Conservation (phyloP, 371 early-diverging fungal species). For the Zopfochytrium polystomum region DNA sequence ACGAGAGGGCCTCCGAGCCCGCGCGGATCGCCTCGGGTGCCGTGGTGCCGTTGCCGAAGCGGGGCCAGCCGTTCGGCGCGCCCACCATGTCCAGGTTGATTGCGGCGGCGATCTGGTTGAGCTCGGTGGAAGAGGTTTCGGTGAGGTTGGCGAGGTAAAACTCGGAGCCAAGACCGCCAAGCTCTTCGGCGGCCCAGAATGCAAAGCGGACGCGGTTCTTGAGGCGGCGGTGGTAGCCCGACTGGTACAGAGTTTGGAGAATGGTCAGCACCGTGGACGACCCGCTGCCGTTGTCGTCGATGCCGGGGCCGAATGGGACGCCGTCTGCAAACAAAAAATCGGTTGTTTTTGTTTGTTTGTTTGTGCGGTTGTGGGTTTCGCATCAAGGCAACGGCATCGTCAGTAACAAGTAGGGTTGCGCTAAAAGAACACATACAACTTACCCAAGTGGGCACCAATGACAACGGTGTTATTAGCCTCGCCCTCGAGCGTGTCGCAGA, state of each 20-base stretch:
- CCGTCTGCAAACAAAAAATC: no score
- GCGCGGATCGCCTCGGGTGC: background rate
- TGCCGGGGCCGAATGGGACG: no score
- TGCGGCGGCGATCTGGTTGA: constrained; percentile 52
- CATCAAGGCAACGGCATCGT: no score
- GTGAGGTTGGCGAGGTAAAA: constrained; percentile 51
- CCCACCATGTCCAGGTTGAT: constrained; percentile 76
- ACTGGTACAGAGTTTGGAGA: constrained; percentile 34
- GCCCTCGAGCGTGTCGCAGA: no score
- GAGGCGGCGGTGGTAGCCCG: constrained; percentile 11
- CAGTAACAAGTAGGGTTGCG: no score
- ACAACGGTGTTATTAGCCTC: no score
- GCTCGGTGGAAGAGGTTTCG: constrained; percentile 24
- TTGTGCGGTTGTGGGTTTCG: no score
- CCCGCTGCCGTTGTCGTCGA: constrained; percentile 66
- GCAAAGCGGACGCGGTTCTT: constrained; percentile 49
- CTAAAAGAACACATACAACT: no score
- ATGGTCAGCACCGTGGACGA: constrained; percentile 61
- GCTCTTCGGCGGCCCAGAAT: constrained; percentile 77
- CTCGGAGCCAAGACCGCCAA: constrained; percentile 66
- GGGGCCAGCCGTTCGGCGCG: constrained; percentile 65
- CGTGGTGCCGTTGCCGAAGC: background rate
- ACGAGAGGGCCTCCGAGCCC: no score
- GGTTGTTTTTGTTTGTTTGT: no score
- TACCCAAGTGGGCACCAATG: no score